Base-by-base conservation (phyloP, 495 filamentous ascomycete genomes). In the Hyaloscypha variabilis region DNA sequence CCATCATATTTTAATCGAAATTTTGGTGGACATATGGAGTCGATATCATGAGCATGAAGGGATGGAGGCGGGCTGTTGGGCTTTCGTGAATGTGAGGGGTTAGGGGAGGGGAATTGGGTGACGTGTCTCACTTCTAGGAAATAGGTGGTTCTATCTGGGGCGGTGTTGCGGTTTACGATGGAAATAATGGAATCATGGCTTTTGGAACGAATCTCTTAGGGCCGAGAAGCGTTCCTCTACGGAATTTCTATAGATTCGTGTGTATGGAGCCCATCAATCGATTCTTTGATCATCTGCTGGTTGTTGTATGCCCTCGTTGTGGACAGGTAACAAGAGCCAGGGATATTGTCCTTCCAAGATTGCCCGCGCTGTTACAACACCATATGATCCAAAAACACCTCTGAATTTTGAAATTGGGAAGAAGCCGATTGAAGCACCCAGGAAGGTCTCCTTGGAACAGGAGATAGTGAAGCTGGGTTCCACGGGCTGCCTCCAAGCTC, bases 171-270 rank as follows among this genome's bases (percentile, higher is more conserved):
- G 50, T 8, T 57, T 46, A 49, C 29, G 26, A 59, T 59, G 55
- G 58, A 65, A 30, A 67, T 70, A 70, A 70, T 70, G 68, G 42
- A 55, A 63, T 30, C 23, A 50, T 46, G 60, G 52, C 23, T 60
- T 28, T 58, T 54, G 57, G 67, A 57, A 70, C 58, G 61, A 67
- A 67, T 70, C 53, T 67, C 62, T 57, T 65, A 64, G 55, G 58
- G 39, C 58, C 39, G 39, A 29, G 53, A 62, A 55, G 29, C 49
- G 57, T 21, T 51, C 53, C 30, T 52, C 23, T 54, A 26, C 52
- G 65, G 60, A 58, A 46, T 1, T 70, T 62, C 26, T 62, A 63
- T 64, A 67, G 60, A 67, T 50, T 55, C 55, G 49, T 53, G 49
- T 64, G 11, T 54, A 57, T 19, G 34, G 36, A 31, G 29, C 26